Evolutionary conservation across 176 grass and related monocot species (phyloP).

Genomic region (Stipa capillata): DNA sequence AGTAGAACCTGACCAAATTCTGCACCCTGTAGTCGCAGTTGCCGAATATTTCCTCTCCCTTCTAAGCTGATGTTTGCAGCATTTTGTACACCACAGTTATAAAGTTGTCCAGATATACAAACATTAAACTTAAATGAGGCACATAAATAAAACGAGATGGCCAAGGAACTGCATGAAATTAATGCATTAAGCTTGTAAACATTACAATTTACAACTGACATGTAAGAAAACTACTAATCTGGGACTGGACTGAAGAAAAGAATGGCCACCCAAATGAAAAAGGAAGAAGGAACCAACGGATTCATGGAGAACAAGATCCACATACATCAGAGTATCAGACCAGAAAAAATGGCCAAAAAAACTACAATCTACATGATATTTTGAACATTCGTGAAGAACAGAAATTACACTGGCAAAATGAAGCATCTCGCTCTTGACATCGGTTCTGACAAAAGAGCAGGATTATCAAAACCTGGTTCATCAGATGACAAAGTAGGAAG

Average conservation of each 20-base stretch:
- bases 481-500: neutral
- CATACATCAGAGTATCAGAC: neutral
- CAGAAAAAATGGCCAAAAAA: neutral
- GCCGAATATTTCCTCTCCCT: neutral
- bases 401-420: neutral
- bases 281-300: neutral
- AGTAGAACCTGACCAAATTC: neutral
- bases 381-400: neutral
- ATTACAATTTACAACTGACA: constrained; percentile 2
- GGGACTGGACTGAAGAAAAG: neutral
- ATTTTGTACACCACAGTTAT: neutral
- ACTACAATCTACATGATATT: neutral
- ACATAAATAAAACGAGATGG: neutral
- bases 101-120: neutral
- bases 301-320: neutral
- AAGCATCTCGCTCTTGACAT: neutral
- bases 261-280: neutral
- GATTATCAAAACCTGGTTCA: neutral
- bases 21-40: no score
- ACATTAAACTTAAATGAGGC: neutral
- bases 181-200: neutral
- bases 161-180: neutral
- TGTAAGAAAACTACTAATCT: neutral
- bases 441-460: neutral
- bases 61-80: neutral